These are phyloP conservation scores for Metarhizium anisopliae DNA, from an alignment of 2,329 filamentous ascomycete genomes.

Conservation along the genomic window DNA sequence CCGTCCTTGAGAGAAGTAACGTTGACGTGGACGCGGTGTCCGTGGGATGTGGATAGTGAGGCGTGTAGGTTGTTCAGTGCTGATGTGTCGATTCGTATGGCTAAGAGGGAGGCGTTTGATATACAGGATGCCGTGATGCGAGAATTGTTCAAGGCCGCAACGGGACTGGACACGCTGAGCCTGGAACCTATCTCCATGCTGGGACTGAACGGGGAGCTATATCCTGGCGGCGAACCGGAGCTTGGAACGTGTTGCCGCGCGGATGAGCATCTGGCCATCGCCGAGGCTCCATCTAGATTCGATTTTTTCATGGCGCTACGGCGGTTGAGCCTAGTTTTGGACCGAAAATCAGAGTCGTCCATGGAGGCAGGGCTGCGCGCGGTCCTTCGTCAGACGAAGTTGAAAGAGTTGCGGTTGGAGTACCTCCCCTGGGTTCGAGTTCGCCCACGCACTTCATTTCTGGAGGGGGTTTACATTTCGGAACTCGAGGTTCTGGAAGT, in stretches of 20 bases:
- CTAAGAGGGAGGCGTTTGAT: constrained; percentile 6
- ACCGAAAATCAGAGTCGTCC: not conserved
- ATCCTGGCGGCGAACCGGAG: not conserved
- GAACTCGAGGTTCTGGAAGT: not conserved
- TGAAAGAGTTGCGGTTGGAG: constrained; percentile 10
- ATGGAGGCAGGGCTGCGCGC: not conserved
- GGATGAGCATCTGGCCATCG: not conserved
- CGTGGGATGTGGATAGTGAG: constrained; percentile 10
- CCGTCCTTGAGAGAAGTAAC: constrained; percentile 13
- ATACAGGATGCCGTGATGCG: constrained; percentile 14
- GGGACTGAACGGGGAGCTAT: not conserved
- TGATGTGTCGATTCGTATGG: constrained; percentile 11
- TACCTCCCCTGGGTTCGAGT: not conserved
- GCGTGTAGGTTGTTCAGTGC: constrained; percentile 6
- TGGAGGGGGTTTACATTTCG: not conserved
- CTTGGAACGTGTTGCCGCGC: no score
- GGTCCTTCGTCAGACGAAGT: not conserved
- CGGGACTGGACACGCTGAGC: constrained; percentile 8
- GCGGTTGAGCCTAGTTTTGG: not conserved
- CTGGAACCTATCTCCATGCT: not conserved
- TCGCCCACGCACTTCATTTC: not conserved
- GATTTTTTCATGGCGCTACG: not conserved
- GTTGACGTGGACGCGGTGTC: constrained; percentile 15
- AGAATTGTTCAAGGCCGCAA: constrained; percentile 7
- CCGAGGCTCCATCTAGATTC: not conserved